Percentiles rank a stretch among this genome's conserved stretches.
These are phyloP conservation scores for Mariannaea sp. DNA, from an alignment of 2,329 filamentous ascomycete genomes.

Conservation along the genomic window DNA sequence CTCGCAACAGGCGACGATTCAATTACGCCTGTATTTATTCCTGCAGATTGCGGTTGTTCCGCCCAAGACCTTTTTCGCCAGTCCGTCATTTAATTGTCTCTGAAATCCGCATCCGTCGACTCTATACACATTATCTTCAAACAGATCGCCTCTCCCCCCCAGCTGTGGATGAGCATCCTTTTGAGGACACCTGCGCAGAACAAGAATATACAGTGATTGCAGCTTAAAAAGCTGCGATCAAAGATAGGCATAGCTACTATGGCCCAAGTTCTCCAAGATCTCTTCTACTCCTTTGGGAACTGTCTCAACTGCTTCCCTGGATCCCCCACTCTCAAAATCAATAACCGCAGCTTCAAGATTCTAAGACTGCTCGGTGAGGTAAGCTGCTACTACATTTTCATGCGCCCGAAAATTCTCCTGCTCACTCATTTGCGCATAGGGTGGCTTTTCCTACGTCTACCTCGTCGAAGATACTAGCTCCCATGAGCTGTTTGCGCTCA, in stretches of 20 bases:
- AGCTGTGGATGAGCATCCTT: neutral
- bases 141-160: too few relatives aligned
- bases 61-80: neutral
- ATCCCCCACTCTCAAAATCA: conserved; percentile 93
- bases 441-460: conserved; percentile 98
- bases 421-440: conserved; percentile 55
- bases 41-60: too few relatives aligned
- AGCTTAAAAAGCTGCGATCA: neutral
- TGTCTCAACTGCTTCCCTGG: conserved; percentile 97
- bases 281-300: conserved; percentile 89
- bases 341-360: conserved; percentile 94
- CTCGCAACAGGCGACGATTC: neutral
- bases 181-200: conserved; percentile 4
- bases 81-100: too few relatives aligned
- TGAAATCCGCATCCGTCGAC: too few relatives aligned
- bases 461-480: conserved; percentile 89
- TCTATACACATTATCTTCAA: too few relatives aligned
- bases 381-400: conserved; percentile 34
- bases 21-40: neutral
- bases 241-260: conserved; percentile 49
- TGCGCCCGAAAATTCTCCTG: neutral
- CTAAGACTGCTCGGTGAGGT: conserved; percentile 91
- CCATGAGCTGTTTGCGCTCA: conserved; percentile 87
- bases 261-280: conserved; percentile 84
- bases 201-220: neutral